Base-by-base conservation (phyloP, 768 basidiomycete genomes). In the Daedaleopsis sinensis region DNA sequence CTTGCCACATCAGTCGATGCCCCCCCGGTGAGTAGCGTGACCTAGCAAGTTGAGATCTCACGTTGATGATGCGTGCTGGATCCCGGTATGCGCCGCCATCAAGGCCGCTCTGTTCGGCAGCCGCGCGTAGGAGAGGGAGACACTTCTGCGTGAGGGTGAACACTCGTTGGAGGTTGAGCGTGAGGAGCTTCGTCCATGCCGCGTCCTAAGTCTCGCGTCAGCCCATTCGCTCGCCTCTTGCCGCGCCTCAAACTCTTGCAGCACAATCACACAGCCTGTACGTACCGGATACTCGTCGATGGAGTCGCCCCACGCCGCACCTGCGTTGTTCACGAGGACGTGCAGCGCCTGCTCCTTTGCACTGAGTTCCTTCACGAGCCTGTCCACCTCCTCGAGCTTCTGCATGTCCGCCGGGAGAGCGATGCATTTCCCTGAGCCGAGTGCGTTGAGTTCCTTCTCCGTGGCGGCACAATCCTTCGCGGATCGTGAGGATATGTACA, bases 321-420 rank as follows among this genome's bases (percentile, higher is more conserved):
- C 87, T 8, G 84, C 84, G 61, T 88, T 89, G 72, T 89, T 88
- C 58, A 89, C 82, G 10, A 87, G 79, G 38, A 84, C 78, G 68
- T 88, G 81, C 38, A 88, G 69, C 1, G 70, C 79, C 47, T 78
- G 76, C 74, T 90, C 89, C 68, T 77, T 76, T 52, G 76, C 76
- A 52, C 76, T 68, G 27, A 89, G 65, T 71, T 83, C 84, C 46
- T 77, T 67, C 2, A 80, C 84, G 5, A 90, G 73, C 57, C 78
- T 71, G 55, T 83, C 77, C 57, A 86, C 83, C 60, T 86, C 83
- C 12, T 80, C 78, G 51, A 77, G 71, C 62, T 81, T 82, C 58
- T 82, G 78, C 59, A 88, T 67, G 70, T 89, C 80, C 0, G 82
- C 84, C 2, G 81, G 81, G 24, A 88, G 70, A 1, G 84, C 69